A percentile compares a stretch with the other conserved stretches of the same genome.
Conservation (phyloP, 1,139 yeast species). For the Debaryomycetaceae sp. region DNA sequence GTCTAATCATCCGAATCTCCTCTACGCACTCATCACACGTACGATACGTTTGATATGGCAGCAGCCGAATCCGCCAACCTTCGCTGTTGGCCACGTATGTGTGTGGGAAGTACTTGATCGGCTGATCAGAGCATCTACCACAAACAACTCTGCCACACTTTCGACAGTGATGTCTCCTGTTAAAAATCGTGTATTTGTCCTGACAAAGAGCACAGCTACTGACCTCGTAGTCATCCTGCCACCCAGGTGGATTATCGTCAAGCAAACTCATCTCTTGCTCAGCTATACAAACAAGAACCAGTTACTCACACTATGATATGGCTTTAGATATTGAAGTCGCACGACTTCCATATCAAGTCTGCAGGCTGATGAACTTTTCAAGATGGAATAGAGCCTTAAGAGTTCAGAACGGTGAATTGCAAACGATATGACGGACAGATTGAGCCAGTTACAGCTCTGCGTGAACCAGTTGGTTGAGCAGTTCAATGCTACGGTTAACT, state of each 20-base stretch:
- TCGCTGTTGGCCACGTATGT: slow-evolving; percentile 32
- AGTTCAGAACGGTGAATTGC: not conserved
- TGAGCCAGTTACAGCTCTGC: slow-evolving; percentile 89
- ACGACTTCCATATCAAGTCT: not conserved
- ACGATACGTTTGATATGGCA: slow-evolving; percentile 38
- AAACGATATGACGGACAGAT: slow-evolving; percentile 65
- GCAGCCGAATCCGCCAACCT: slow-evolving; percentile 22
- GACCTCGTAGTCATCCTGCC: slow-evolving; percentile 79
- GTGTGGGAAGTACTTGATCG: slow-evolving; percentile 39
- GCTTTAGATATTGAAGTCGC: not conserved
- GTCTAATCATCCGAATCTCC: slow-evolving; percentile 56
- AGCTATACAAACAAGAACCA: not conserved
- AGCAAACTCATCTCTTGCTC: not conserved
- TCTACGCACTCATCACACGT: slow-evolving; percentile 73
- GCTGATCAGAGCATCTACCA: slow-evolving; percentile 55
- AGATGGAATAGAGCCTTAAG: not conserved
- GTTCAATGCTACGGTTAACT: slow-evolving; percentile 85
- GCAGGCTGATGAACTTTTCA: not conserved
- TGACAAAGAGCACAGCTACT: slow-evolving; percentile 62
- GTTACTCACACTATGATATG: not conserved
- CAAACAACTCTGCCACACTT: slow-evolving; percentile 80
- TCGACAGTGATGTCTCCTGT: slow-evolving; percentile 88
- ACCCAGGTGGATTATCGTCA: slow-evolving; percentile 18
- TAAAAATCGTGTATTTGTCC: slow-evolving; percentile 56
- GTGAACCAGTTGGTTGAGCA: slow-evolving; percentile 90